Base-by-base conservation (phyloP, 768 basidiomycete genomes). In the Phylloporus rhodoxanthus region DNA sequence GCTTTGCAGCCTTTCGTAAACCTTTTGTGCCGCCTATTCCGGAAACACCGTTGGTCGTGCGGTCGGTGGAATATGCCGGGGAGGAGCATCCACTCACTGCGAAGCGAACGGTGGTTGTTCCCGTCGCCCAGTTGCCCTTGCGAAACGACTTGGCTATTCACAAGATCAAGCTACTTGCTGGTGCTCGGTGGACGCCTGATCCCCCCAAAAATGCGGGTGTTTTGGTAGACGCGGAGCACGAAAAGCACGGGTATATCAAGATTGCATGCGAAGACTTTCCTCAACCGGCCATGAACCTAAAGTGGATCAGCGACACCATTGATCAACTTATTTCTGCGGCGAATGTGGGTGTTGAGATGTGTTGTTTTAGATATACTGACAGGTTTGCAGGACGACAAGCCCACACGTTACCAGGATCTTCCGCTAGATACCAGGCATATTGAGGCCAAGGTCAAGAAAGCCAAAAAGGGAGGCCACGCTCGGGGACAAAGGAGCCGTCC, bases 181-280 rank as follows among this genome's bases (percentile, higher is more conserved):
- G 94, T 11, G 73, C 87, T 21, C 75, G 95, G 49, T 98, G 91
- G 92, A 79, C 84, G 7, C 81, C 80, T 14, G 74, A 79, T 29
- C 81, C 87, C 20, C 88, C 87, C 3, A 69, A 76, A 14, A 83
- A 89, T 55, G 77, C 82, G 29, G 90, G 91, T 2, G 46, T 64
- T 15, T 67, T 82, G 20, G 44, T 50, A 34, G 72, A 71, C 41
- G 66, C 66, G 9, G 66, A 77, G 37, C 73, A 73, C 40, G 67
- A 63, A 9, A 79, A 75, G 65, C 78, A 90, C 49, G 94, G 94
- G 4, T 94, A 80, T 69, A 74, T 99, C 68, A 93, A 93, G 72
- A 87, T 98, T 53, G 78, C 87, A 1, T 92, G 89, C 62, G 94
- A 97, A 59, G 81, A 87, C 67, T 95, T 91, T 68, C 82, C 84